Evolutionary conservation across 331 rosid genomes (phyloP).

Genomic region (Telfairia occidentalis): DNA sequence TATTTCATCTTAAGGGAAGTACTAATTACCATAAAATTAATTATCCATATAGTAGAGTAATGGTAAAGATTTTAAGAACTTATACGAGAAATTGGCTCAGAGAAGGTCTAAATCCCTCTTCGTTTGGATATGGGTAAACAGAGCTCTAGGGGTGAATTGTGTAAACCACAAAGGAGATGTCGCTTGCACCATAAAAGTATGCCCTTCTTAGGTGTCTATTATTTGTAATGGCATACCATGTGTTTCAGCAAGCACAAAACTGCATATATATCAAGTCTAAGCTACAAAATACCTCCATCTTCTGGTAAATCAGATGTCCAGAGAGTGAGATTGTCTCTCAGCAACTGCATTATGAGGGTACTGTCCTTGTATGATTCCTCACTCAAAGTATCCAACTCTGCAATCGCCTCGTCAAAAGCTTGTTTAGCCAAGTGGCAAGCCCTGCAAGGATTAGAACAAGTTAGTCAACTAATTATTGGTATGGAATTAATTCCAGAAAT

Average conservation of each 20-base stretch:
- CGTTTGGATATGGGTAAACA: background rate
- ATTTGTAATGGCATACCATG: too few species aligned
- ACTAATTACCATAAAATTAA: background rate
- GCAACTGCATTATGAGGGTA: conserved; percentile 92
- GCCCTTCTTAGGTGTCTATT: too few species aligned
- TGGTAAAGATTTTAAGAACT: background rate
- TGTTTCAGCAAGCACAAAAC: background rate
- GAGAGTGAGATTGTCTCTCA: conserved; percentile 96
- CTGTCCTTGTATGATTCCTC: conserved; percentile 98
- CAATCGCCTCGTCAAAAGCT: conserved; percentile 97
- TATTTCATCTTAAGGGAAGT: background rate
- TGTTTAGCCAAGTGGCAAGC: conserved; percentile 99
- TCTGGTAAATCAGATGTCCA: conserved; percentile 99
- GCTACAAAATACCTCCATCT: conserved; percentile 70
- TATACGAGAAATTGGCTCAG: background rate
- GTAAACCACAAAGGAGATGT: background rate
- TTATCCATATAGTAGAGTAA: background rate
- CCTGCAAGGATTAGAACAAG: conserved; percentile 34
- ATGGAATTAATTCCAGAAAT: background rate
- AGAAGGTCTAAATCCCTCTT: background rate
- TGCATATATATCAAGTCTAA: background rate
- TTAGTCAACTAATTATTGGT: conserved; percentile 3
- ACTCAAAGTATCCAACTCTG: conserved; percentile 93
- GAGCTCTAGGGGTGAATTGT: background rate
- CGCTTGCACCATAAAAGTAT: background rate